Conservation (phyloP, 495 filamentous ascomycete genomes). For the Talaromyces borbonicus region DNA sequence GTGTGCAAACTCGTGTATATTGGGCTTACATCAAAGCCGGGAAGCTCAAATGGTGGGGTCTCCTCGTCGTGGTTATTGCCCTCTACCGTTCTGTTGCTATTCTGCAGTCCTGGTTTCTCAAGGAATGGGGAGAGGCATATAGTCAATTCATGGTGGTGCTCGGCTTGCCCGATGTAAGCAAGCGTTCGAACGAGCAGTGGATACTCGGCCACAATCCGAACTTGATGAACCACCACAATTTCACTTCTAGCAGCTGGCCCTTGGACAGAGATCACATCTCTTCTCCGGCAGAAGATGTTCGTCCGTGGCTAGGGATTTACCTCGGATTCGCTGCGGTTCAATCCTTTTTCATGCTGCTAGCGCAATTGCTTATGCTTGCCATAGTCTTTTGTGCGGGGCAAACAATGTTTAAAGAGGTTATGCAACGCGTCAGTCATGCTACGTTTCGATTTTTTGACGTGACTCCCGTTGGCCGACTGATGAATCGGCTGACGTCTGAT, state of each 20-base stretch:
- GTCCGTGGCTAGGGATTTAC: conserved; percentile 64
- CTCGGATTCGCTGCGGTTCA: conserved; percentile 49
- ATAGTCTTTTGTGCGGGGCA: conserved; percentile 70
- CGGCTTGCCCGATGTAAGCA: conserved; percentile 4
- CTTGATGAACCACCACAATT: conserved; percentile 16
- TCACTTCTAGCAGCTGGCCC: conserved; percentile 23
- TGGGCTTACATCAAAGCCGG: conserved; percentile 78
- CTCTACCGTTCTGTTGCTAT: conserved; percentile 51
- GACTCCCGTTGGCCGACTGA: conserved; percentile 71
- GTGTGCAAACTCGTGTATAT: conserved; percentile 63
- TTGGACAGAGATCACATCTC: conserved; percentile 37
- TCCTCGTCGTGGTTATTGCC: conserved; percentile 46
- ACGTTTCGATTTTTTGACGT: conserved; percentile 84
- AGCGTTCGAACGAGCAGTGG: conserved; percentile 1
- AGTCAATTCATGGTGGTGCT: conserved; percentile 18
- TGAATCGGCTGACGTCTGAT: conserved; percentile 81
- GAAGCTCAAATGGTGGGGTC: conserved; percentile 58
- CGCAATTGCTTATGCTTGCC: conserved; percentile 51
- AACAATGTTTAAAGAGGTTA: conserved; percentile 56
- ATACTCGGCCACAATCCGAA: not conserved
- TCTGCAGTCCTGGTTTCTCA: conserved; percentile 68
- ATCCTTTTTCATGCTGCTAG: conserved; percentile 42
- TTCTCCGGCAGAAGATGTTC: conserved; percentile 53
- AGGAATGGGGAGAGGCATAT: conserved; percentile 76
- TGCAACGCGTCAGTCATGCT: conserved; percentile 60